phyloP scores from a whole-genome alignment of 164 flowering plant genomes.

The Stephania cephalantha region DNA sequence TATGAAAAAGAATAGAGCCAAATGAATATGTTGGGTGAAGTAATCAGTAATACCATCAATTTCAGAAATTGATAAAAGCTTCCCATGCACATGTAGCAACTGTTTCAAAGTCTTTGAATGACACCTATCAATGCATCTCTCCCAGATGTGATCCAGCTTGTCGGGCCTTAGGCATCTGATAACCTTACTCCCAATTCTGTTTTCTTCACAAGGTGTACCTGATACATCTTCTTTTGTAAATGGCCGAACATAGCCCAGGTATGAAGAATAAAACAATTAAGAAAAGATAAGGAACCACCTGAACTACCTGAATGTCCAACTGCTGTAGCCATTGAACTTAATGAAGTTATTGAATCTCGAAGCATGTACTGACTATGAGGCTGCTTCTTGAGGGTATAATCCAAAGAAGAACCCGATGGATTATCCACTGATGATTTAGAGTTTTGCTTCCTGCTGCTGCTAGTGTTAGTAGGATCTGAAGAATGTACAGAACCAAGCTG shows the following conservation, averaged over 20 bases:
- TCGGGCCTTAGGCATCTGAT: slow-evolving; percentile 31
- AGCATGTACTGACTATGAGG: slow-evolving; percentile 25
- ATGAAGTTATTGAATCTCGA: slow-evolving; percentile 40
- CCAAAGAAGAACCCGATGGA: slow-evolving; percentile 48
- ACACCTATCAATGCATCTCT: slow-evolving; percentile 67
- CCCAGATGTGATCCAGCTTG: slow-evolving; percentile 64
- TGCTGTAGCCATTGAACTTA: slow-evolving; percentile 29
- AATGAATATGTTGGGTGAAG: neutral
- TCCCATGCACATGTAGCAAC: slow-evolving; percentile 63
- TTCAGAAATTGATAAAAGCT: slow-evolving; percentile 72
- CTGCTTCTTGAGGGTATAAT: slow-evolving; percentile 32
- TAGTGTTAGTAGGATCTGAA: slow-evolving; percentile 47
- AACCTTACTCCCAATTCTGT: slow-evolving; percentile 17
- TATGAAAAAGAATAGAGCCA: too few species aligned
- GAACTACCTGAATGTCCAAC: slow-evolving; percentile 25
- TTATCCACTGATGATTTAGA: slow-evolving; percentile 62
- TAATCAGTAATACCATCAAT: slow-evolving; percentile 47
- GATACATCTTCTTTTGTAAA: slow-evolving; percentile 26
- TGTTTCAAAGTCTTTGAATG: slow-evolving; percentile 86
- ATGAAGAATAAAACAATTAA: slow-evolving; percentile 23
- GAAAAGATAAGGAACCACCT: slow-evolving; percentile 20
- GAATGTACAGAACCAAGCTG: slow-evolving; percentile 82
- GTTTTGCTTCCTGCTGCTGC: slow-evolving; percentile 69
- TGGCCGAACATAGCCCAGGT: slow-evolving; percentile 28
- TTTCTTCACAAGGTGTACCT: slow-evolving; percentile 26